Conservation (phyloP, 2,329 filamentous ascomycete species). For the Colletotrichum sp. region DNA sequence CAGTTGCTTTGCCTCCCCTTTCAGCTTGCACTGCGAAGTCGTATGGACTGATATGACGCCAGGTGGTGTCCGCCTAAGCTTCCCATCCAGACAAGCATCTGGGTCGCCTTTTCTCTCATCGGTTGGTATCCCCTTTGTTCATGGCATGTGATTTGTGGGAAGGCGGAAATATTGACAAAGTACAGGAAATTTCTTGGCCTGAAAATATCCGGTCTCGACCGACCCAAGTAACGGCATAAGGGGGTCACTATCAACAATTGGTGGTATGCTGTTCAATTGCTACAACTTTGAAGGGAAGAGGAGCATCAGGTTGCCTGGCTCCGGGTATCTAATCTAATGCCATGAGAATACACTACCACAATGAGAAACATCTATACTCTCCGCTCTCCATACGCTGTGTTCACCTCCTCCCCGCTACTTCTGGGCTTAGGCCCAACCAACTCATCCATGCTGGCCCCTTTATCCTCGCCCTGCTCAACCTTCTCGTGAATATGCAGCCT, state of each 20-base stretch:
- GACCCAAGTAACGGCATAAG: too few species aligned
- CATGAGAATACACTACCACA: accelerated
- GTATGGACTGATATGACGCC: not conserved
- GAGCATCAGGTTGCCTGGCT: not conserved
- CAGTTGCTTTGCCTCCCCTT: too few species aligned
- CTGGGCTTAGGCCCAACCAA: not conserved
- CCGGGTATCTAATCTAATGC: not conserved
- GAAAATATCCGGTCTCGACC: too few species aligned
- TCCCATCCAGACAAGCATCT: not conserved
- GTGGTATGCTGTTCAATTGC: too few species aligned
- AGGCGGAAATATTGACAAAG: too few species aligned
- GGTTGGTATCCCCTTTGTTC: not conserved
- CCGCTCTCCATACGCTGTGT: too few species aligned
- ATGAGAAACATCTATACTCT: not conserved
- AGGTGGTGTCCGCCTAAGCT: not conserved
- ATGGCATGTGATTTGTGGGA: too few species aligned
- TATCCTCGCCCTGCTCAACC: not conserved
- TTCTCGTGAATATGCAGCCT: not conserved
- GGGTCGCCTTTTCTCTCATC: not conserved
- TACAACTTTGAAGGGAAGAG: too few species aligned
- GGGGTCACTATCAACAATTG: too few species aligned
- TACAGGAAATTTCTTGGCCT: too few species aligned
- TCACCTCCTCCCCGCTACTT: not conserved
- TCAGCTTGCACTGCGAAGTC: too few species aligned
- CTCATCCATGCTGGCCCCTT: not conserved